phyloP scores from a whole-genome alignment of 768 basidiomycete species.

The Phylloporus rhodoxanthus region DNA sequence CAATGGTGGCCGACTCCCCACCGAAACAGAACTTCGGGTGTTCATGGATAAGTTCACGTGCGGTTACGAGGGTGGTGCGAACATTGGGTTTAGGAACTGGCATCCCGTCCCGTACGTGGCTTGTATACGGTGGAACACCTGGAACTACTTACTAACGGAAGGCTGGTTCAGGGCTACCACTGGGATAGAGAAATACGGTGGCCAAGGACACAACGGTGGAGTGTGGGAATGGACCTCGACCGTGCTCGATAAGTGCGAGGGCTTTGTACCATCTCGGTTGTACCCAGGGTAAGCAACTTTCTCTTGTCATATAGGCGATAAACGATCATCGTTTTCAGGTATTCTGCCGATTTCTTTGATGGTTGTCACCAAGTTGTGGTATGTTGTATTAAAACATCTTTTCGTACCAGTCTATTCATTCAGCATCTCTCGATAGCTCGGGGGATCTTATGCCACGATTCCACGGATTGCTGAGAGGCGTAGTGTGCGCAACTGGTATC shows the following conservation, averaged over 20 bases:
- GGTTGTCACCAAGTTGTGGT: conserved; percentile 81
- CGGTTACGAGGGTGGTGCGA: conserved; percentile 73
- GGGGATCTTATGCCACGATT: conserved; percentile 84
- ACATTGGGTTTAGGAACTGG: conserved; percentile 89
- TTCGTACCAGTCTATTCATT: neutral
- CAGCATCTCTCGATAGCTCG: conserved; percentile 48
- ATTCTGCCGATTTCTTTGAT: conserved; percentile 90
- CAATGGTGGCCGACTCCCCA: conserved; percentile 91
- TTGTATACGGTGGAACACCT: neutral
- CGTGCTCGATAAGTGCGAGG: conserved; percentile 60
- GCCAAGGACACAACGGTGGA: conserved; percentile 83
- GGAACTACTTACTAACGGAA: conserved; percentile 1
- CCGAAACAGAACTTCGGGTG: conserved; percentile 77
- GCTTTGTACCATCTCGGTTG: conserved; percentile 65
- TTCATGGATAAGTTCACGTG: conserved; percentile 72
- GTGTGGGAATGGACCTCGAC: conserved; percentile 99
- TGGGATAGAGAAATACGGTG: conserved; percentile 44
- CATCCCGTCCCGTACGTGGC: conserved; percentile 79
- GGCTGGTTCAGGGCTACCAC: conserved; percentile 54
- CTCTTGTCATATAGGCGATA: neutral
- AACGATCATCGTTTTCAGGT: conserved; percentile 36
- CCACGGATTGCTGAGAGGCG: conserved; percentile 75
- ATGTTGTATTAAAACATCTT: conserved; percentile 30
- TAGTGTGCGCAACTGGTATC: conserved; percentile 86
- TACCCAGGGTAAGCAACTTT: conserved; percentile 71